Evolutionary conservation across 208 protist species (phyloP), one percentile per base, ranked within the genome.

Genomic region (Novymonas esmeraldas): DNA sequence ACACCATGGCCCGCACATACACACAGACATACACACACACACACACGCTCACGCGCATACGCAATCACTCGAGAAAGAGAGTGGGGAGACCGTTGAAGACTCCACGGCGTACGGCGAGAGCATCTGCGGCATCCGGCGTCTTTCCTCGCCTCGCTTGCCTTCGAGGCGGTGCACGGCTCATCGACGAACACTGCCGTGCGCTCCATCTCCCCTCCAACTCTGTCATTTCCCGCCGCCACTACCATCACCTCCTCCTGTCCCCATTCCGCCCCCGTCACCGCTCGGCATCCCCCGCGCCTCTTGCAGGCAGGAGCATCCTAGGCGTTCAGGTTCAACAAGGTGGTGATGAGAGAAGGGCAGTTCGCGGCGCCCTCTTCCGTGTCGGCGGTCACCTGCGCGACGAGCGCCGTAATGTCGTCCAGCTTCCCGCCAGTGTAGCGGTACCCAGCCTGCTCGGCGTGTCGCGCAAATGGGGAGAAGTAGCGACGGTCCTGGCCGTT

Each of bases 361-460:
- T 29, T 57, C 29, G 79, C 57, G 66, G 50, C 45, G 39, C 49
- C 58, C n/a, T 51, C 73, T 10, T 45, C 50, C 66, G 50, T 42
- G 64, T 76, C 62, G 16, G 57, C 18, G 3, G 78, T 89, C n/a
- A 96, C 82, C 48, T 82, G 66, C n/a, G 91, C 86, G 14, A 94
- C 83, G 13, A 96, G 62, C 50, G 84, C 80, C 0, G 91, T 96
- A 20, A 96, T 85, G 63, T 96, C 91, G 62, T 96, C 91, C 22
- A 93, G 69, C 58, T 96, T 96, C 20, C 91, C 91, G 33, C 91
- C 91, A 14, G 50, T 69, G 61, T 92, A 92, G 20, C 60, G 70
- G 67, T 90, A 92, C 10, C 90, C 90, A 13, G 69, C 65, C 29
- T 66, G 57, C 28, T 59, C 56, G 3, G 90, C 90, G 28, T 91